Base-by-base conservation (phyloP, 129 eudicot species). In the Mikania micrantha region DNA sequence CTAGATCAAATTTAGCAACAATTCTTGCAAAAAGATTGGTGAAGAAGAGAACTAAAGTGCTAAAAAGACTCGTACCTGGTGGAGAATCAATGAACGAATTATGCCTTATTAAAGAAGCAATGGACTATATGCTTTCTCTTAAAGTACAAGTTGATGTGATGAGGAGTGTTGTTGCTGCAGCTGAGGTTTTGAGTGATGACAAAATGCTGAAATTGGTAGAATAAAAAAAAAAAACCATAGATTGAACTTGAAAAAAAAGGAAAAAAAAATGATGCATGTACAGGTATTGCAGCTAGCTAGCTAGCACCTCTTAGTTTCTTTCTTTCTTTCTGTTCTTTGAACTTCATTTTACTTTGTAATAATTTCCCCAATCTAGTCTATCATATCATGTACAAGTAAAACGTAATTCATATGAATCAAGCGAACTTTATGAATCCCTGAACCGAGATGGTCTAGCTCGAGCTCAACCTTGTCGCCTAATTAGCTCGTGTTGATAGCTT, bases 121-220 rank as follows among this genome's bases (percentile, higher is more conserved):
- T 90, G 71, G 95, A 90, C 60, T 90, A 90, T 58, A 75, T 90
- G 12, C 58, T 75, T 41, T 87, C 90, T 2, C 81, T 90, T 10
- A 50, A 74, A 16, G 83, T 85, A 67, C 97, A 90, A 66, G 97
- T 90, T 48, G 85, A 87, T 79, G 85, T 90, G 8, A 90, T 90
- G 97, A 74, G 80, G 66, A 67, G 50, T 56, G 69, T 90, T 60
- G 90, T 78, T 77, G 81, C 82, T 40, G 58, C 80, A 15, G 71
- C 67, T 44, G 79, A 77, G 40, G 38, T 64, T 38, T 72, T 82
- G 73, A 67, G 74, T 62, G 31, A 41, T 63, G 50, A 17, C 27
- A 45, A 60, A 8, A 50, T 52, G 72, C 6, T 52, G 58, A 73
- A 64, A 65, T 38, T 25, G 8, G 78, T 49, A 62, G 44, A 50